phyloP scores from a whole-genome alignment of 2,329 filamentous ascomycete genomes.

The Stemphylium beticola region DNA sequence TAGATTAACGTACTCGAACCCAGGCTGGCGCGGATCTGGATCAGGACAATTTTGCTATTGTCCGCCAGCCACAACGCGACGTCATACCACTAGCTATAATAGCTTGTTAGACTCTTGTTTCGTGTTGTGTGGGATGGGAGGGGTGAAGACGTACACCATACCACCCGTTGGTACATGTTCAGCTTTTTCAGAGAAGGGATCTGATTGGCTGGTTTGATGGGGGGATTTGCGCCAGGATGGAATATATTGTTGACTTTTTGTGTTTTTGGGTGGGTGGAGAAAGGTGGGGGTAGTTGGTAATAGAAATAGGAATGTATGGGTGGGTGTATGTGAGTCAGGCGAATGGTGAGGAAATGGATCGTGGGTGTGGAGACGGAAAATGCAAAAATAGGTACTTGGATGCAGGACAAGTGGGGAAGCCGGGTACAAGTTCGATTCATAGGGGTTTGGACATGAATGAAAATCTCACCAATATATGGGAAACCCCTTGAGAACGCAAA shows the following conservation, averaged over 20 bases:
- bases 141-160: conserved; percentile 18
- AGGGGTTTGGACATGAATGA: too few species aligned
- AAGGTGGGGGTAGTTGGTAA: too few species aligned
- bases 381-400: too few species aligned
- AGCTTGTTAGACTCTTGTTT: background rate
- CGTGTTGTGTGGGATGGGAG: background rate
- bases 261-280: too few species aligned
- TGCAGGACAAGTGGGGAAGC: too few species aligned
- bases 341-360: too few species aligned
- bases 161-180: conserved; percentile 14
- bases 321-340: too few species aligned
- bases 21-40: conserved; percentile 38
- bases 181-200: background rate
- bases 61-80: conserved; percentile 39
- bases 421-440: too few species aligned
- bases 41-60: conserved; percentile 17
- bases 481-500: background rate
- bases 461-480: background rate
- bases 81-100: conserved; percentile 36
- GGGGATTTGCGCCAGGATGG: background rate
- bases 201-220: background rate
- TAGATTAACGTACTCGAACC: conserved; percentile 30
- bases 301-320: too few species aligned
- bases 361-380: too few species aligned
- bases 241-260: too few species aligned